phyloP scores from a whole-genome alignment of 495 filamentous ascomycete genomes.

The Collariella sp. region DNA sequence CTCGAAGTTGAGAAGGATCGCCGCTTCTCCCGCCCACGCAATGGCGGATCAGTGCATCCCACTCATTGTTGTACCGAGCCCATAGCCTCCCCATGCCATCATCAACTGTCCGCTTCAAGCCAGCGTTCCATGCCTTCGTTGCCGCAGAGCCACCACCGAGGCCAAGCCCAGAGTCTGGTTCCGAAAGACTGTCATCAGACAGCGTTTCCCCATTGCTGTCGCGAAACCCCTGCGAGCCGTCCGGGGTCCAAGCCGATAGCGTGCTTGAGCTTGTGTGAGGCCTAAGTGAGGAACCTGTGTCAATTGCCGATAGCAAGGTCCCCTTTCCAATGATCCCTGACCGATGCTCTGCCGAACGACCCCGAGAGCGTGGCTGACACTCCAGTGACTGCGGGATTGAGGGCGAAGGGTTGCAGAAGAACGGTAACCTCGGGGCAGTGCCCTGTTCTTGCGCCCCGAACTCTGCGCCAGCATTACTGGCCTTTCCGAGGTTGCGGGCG shows the following conservation, averaged over 20 bases:
- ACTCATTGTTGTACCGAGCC: slow-evolving; percentile 20
- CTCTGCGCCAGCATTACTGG: neutral
- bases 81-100: slow-evolving; percentile 15
- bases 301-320: neutral
- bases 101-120: slow-evolving; percentile 12
- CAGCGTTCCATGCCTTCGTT: slow-evolving; percentile 6
- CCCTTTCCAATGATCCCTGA: neutral
- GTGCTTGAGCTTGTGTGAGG: slow-evolving; percentile 21
- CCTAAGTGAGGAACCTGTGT: neutral
- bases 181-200: slow-evolving; percentile 23
- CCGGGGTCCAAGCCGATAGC: slow-evolving; percentile 5
- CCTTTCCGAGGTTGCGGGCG: slow-evolving; percentile 7
- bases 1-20: slow-evolving; percentile 1
- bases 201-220: slow-evolving; percentile 17
- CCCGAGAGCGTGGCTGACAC: too few relatives aligned
- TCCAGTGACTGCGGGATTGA: neutral
- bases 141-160: neutral
- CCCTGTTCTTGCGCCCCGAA: neutral
- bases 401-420: neutral
- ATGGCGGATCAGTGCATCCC: slow-evolving; percentile 17
- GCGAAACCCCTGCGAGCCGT: neutral
- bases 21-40: slow-evolving; percentile 11
- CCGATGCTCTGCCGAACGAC: neutral
- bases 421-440: neutral
- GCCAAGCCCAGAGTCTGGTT: slow-evolving; percentile 18